phyloP scores from a whole-genome alignment of 306 rosid genomes.

The Fragaria vesca region DNA sequence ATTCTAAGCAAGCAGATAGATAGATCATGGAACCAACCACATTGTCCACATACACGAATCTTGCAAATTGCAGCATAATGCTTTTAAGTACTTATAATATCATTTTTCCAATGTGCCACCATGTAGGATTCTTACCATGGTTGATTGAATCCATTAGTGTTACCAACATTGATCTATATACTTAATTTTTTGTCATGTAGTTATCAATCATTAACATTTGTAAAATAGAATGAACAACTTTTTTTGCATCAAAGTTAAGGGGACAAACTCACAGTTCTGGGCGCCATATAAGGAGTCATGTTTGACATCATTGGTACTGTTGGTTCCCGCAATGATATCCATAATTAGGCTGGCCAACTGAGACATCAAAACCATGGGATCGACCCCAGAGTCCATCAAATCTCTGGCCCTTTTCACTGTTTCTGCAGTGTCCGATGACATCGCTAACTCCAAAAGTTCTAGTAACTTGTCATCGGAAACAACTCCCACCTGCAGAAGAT shows the following conservation, averaged over 20 bases:
- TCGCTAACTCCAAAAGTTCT: conserved; percentile 93
- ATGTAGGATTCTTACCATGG: background rate
- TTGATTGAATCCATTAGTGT: background rate
- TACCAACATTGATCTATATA: background rate
- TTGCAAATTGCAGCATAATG: background rate
- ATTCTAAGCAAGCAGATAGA: conserved; percentile 3
- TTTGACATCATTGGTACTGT: conserved; percentile 56
- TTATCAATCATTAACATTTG: conserved; percentile 14
- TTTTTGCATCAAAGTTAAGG: conserved; percentile 20
- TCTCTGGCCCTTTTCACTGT: conserved; percentile 95
- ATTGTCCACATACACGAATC: background rate
- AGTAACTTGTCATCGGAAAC: conserved; percentile 89
- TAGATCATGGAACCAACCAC: conserved; percentile 11
- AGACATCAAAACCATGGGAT: conserved; percentile 93
- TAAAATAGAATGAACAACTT: conserved; percentile 22
- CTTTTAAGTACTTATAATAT: background rate
- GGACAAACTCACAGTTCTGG: conserved; percentile 67
- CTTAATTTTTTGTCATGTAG: background rate
- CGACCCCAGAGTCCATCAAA: conserved; percentile 93
- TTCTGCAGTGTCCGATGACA: conserved; percentile 93
- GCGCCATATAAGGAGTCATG: conserved; percentile 53
- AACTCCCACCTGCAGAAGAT: conserved; percentile 78
- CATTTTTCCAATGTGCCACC: background rate
- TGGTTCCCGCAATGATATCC: conserved; percentile 97
- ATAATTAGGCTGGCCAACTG: conserved; percentile 92